Evolutionary conservation across 2,329 filamentous ascomycete species (phyloP), one percentile per base, ranked within the genome.

Genomic region (Fusarium zealandicum): DNA sequence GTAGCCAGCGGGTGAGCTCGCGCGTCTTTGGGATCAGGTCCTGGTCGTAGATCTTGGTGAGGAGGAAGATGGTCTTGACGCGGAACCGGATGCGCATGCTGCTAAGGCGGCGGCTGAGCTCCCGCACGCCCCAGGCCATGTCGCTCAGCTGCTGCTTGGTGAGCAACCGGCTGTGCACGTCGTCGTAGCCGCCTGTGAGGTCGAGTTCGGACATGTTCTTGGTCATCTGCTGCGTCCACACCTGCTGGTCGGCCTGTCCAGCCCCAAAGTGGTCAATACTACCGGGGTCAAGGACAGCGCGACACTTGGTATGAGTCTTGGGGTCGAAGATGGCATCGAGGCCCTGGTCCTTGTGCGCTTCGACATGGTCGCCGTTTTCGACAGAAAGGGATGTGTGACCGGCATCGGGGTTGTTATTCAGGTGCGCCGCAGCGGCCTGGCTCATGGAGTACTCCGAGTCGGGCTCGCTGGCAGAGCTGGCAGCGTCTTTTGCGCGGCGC

Each of bases 91-190:
- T 80, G 52, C 88, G 85, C 71, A 98, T 87, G 73, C 87, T 92
- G 44, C 91, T 90, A 54, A 98, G 77, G 55, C 90, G 89, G 69
- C 96, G 90, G 25, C 90, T 93, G 53, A 99, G 78, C 74, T 97
- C 92, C 40, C 95, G 83, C 52, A 98, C 95, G 20, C 93, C 93
- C 86, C 93, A 93, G 0, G 93, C 93, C 93, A 99, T 98, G 67
- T 98, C 95, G 12, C 90, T 92, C 35, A 99, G 81, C 74, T 99
- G 92, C 72, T 90, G 92, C 78, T 98, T 98, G 2, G 93, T 97
- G 63, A 98, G 80, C 42, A 97, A 83, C n/a, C 93, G 84, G 54
- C 82, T 86, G 67, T 84, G 81, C 35, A 82, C 64, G 8, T 74
- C 70, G 20, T 73, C 70, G 52, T 73, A 58, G 35, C 70, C 56